These are phyloP conservation scores for Dipodascus geniculatus DNA, from an alignment of 805 yeast genomes.

Conservation along the genomic window DNA sequence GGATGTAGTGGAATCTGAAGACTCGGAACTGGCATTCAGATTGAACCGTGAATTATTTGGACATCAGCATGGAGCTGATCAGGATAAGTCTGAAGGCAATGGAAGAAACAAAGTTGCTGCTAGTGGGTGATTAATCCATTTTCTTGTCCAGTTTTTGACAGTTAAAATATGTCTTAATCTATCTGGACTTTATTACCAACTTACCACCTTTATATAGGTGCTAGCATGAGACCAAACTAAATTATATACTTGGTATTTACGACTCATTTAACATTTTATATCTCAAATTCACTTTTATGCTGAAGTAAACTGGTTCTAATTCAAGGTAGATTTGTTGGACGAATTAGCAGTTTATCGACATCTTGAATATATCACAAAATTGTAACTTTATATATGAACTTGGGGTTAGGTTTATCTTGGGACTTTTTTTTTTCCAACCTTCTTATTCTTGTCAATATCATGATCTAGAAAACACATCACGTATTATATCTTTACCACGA, in stretches of 20 bases:
- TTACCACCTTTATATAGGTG: no score
- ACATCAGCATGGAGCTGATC: conserved; percentile 2
- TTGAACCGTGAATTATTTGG: conserved; percentile 24
- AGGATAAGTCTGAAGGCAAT: background rate
- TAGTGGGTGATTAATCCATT: background rate
- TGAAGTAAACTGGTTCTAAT: no score
- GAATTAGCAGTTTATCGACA: no score
- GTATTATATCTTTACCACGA: background rate
- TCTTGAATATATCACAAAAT: background rate
- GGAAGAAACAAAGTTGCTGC: background rate
- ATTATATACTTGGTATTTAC: no score
- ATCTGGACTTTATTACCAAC: no score
- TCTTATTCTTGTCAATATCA: conserved; percentile 4
- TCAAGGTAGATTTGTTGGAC: no score
- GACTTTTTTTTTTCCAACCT: background rate
- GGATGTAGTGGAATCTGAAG: conserved; percentile 33
- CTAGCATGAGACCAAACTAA: no score
- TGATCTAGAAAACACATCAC: conserved; percentile 3
- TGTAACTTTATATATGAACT: background rate
- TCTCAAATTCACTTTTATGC: no score
- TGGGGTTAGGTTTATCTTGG: background rate
- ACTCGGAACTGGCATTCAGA: conserved; percentile 25
- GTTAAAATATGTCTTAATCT: background rate
- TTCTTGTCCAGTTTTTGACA: background rate
- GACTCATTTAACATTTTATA: no score